Evolutionary conservation across 176 grass and related monocot species (phyloP).

Genomic region (Rhipidocladum racemiflorum): DNA sequence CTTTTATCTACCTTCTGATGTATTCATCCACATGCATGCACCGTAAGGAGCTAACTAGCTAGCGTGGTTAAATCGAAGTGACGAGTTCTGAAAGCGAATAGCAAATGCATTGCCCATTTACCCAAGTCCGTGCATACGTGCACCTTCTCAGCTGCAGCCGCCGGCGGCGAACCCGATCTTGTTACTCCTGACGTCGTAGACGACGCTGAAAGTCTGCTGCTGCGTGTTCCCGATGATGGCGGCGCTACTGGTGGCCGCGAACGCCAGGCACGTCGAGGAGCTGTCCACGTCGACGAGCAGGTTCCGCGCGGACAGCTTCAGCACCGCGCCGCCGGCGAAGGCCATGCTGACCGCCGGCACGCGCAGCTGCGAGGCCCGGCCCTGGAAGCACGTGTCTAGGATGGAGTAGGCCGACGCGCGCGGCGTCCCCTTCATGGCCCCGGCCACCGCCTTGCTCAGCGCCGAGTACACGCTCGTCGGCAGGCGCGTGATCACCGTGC

Average conservation of each 20-base stretch:
- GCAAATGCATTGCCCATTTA: constrained; percentile 2
- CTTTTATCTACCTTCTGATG: not conserved
- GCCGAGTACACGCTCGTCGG: constrained; percentile 57
- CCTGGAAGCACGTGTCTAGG: constrained; percentile 75
- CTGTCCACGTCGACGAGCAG: constrained; percentile 66
- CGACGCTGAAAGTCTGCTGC: constrained; percentile 77
- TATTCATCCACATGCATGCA: not conserved
- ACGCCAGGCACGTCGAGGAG: constrained; percentile 68
- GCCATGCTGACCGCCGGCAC: constrained; percentile 51
- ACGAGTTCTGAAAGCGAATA: not conserved
- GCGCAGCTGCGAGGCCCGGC: constrained; percentile 31
- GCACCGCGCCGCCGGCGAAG: constrained; percentile 55
- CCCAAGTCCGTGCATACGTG: not conserved
- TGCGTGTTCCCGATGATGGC: constrained; percentile 84
- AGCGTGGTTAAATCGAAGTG: not conserved
- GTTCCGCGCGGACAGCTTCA: constrained; percentile 49
- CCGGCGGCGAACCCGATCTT: constrained; percentile 67
- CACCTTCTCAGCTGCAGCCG: constrained; percentile 43
- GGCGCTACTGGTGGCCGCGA: constrained; percentile 48
- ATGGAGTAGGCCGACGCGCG: constrained; percentile 50
- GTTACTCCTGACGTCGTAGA: constrained; percentile 64
- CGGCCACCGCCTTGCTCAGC: constrained; percentile 53
- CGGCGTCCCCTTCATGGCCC: constrained; percentile 33
- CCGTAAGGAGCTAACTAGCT: not conserved
- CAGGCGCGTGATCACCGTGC: constrained; percentile 76